Conservation (phyloP, 139 green algal species). For the Chara braunii region DNA sequence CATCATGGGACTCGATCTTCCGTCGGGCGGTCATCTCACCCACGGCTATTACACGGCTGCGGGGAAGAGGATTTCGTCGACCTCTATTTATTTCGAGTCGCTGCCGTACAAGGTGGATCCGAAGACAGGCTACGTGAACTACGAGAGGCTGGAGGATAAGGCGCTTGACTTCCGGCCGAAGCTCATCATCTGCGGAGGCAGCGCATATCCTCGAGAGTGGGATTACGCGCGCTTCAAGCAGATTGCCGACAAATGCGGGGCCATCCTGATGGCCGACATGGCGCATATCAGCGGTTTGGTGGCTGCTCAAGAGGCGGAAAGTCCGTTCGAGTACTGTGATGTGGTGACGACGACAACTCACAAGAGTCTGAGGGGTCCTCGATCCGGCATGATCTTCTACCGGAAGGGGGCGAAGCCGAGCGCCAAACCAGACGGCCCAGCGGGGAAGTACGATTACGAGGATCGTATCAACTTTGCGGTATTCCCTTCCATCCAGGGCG, state of each 20-base stretch:
- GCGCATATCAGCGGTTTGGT: conserved; percentile 77
- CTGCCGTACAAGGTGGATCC: conserved; percentile 73
- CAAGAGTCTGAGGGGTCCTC: conserved; percentile 71
- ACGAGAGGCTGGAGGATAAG: conserved; percentile 75
- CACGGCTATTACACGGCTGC: conserved; percentile 84
- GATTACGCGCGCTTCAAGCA: conserved; percentile 64
- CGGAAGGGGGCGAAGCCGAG: conserved; percentile 29
- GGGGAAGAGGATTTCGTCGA: conserved; percentile 77
- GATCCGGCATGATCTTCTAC: conserved; percentile 78
- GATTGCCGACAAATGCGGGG: conserved; percentile 67
- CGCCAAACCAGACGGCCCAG: not conserved
- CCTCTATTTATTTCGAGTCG: conserved; percentile 77
- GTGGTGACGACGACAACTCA: conserved; percentile 82
- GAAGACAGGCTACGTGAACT: conserved; percentile 71
- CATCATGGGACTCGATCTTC: conserved; percentile 83
- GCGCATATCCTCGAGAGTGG: conserved; percentile 75
- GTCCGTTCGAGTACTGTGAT: conserved; percentile 71
- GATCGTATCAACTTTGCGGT: conserved; percentile 79
- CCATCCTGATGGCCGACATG: conserved; percentile 78
- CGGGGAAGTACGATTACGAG: conserved; percentile 57
- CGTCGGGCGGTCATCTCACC: conserved; percentile 74
- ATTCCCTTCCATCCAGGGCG: conserved; percentile 76
- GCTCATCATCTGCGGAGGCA: conserved; percentile 74
- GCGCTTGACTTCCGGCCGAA: conserved; percentile 74
- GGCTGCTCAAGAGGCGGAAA: conserved; percentile 55